Evolutionary conservation across 345 rosid species (phyloP).

Genomic region (Populus davidiana): DNA sequence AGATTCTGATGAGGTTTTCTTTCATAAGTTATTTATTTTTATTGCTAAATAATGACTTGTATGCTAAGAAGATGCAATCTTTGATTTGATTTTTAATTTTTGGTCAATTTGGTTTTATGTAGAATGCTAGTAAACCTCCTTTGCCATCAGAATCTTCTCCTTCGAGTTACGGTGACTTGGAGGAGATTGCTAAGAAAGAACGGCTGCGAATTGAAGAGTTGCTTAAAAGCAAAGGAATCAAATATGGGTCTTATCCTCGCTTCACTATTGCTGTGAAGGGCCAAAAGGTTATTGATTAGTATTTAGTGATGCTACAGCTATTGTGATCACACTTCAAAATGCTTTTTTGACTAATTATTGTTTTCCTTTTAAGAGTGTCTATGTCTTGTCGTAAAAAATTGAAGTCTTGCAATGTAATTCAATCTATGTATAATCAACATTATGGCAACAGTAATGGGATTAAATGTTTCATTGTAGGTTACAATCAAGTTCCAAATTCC

Average conservation of each 20-base stretch:
- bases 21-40: too few relatives aligned
- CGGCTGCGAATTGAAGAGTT: slow-evolving; percentile 57
- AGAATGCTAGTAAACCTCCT: slow-evolving; percentile 43
- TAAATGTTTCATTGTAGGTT: slow-evolving; percentile 42
- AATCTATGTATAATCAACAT: not conserved
- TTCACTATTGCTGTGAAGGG: slow-evolving; percentile 78
- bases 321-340: not conserved
- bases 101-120: slow-evolving; percentile 16
- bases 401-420: not conserved
- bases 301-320: not conserved
- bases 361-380: not conserved
- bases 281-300: slow-evolving; percentile 56
- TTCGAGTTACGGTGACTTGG: slow-evolving; percentile 46
- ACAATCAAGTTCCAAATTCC: slow-evolving; percentile 82
- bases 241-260: slow-evolving; percentile 57
- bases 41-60: not conserved
- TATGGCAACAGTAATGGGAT: not conserved
- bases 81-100: not conserved
- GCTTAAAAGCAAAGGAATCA: slow-evolving; percentile 55
- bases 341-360: not conserved
- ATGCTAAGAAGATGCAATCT: not conserved
- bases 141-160: slow-evolving; percentile 42
- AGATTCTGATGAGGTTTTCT: slow-evolving; percentile 60
- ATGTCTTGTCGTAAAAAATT: not conserved
- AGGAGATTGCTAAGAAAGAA: slow-evolving; percentile 68